These are phyloP conservation scores for Pseudocercospora crystallina DNA, from an alignment of 2,329 filamentous ascomycete genomes.

Conservation along the genomic window DNA sequence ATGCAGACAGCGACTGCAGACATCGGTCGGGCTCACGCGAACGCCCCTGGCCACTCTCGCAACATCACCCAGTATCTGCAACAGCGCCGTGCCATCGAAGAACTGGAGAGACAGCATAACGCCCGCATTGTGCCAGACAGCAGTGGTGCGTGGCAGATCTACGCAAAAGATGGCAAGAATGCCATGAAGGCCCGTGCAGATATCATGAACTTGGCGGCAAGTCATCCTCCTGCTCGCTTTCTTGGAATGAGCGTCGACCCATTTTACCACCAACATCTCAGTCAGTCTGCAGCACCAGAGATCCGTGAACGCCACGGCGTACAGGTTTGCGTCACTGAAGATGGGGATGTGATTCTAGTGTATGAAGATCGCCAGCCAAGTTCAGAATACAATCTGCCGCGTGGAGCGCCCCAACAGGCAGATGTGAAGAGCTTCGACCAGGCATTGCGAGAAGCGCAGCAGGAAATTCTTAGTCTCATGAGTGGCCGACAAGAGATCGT, in stretches of 20 bases:
- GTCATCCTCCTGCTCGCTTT: conserved; percentile 72
- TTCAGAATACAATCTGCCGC: conserved; percentile 55
- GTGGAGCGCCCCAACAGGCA: conserved; percentile 54
- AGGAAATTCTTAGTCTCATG: conserved; percentile 55
- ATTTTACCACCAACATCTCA: conserved; percentile 75
- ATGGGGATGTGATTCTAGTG: conserved; percentile 66
- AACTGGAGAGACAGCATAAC: conserved; percentile 75
- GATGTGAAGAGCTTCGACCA: conserved; percentile 59
- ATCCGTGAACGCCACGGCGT: conserved; percentile 71
- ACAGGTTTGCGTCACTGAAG: conserved; percentile 68
- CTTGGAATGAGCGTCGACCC: conserved; percentile 67
- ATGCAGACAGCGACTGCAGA: conserved; percentile 86
- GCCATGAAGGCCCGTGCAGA: conserved; percentile 72
- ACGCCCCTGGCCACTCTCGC: conserved; percentile 74
- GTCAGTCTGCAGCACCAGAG: conserved; percentile 61
- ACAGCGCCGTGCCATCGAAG: conserved; percentile 75
- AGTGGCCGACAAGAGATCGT: conserved; percentile 57
- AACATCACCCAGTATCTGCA: conserved; percentile 86
- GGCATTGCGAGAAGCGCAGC: conserved; percentile 58
- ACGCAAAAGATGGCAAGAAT: conserved; percentile 82
- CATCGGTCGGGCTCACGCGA: conserved; percentile 74
- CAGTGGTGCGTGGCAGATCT: conserved; percentile 81
- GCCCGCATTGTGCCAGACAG: conserved; percentile 81
- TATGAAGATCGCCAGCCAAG: conserved; percentile 65
- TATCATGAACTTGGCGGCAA: conserved; percentile 70